Evolutionary conservation across 768 basidiomycete species (phyloP), one percentile per base, ranked within the genome.

Genomic region (Hirschioporus abietinus): DNA sequence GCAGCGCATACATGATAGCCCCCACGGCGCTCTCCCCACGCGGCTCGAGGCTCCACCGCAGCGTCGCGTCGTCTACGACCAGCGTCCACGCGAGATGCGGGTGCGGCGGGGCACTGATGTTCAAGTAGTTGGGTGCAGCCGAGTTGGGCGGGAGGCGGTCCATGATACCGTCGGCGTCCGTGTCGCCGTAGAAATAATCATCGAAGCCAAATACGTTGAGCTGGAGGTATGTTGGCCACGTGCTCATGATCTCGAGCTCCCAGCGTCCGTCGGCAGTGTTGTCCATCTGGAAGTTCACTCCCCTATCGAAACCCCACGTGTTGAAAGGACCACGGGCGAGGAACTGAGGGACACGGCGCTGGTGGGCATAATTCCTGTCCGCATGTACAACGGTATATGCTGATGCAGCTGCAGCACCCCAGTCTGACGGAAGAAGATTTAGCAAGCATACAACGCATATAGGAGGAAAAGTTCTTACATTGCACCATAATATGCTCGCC

Each of bases 71-170:
- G 74, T 96, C 84, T 60, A 97, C 85, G 59, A 88, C 70, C 60
- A 97, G 80, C 17, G 90, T 84, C 95, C 95, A 96, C 0, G 95
- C 88, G 60, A 97, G 82, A 75, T 95, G 90, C 27, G 95, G 95
- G 63, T 84, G 82, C 0, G 95, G 95, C 4, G 95, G 95, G 0
- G 92, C 90, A 30, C 95, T 93, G 80, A 97, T 88, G 78, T 97
- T 97, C 70, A 96, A 78, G 75, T 87, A 96, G 76, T 95, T 96
- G 30, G 93, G 86, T 0, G 93, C 90, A 26, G 85, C 84, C 5
- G 88, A 86, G 76, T 96, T 96, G 24, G 95, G 95, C 15, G 95
- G 93, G 7, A 96, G 85, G 65, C 95, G 92, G 72, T 96, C 95
- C 71, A 97, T 81, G 63, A 95, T 80, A 63, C 92, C 93, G 72